phyloP scores from a whole-genome alignment of 2,329 filamentous ascomycete species.

The Fusarium falciforme region DNA sequence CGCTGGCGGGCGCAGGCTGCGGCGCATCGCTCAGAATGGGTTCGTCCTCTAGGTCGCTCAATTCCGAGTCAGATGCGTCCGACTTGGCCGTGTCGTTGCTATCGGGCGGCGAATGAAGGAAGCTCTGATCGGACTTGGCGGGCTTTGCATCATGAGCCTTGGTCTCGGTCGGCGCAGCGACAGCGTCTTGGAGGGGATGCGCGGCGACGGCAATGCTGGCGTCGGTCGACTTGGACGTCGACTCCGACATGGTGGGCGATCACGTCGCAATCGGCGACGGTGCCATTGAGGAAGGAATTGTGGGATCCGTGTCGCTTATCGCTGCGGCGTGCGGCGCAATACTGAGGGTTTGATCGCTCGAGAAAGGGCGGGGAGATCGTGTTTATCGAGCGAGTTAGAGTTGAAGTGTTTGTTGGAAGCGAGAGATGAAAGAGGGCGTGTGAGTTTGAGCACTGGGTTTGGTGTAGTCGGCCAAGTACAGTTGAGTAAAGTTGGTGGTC shows the following conservation, averaged over 20 bases:
- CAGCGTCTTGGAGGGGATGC: constrained; percentile 47
- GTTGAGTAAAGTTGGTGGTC: constrained; percentile 24
- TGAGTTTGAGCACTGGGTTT: constrained; percentile 24
- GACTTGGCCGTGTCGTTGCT: constrained; percentile 71
- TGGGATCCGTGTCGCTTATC: constrained; percentile 19
- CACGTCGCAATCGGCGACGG: constrained; percentile 52
- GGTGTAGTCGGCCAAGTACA: constrained; percentile 35
- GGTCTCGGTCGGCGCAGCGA: constrained; percentile 42
- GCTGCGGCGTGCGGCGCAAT: constrained; percentile 21
- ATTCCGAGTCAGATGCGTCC: constrained; percentile 72
- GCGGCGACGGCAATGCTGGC: constrained; percentile 63
- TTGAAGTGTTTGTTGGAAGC: constrained; percentile 14
- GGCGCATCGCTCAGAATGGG: constrained; percentile 53
- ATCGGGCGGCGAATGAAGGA: constrained; percentile 72
- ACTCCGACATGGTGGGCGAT: constrained; percentile 57
- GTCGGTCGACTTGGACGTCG: constrained; percentile 58
- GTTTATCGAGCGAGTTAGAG: constrained; percentile 10
- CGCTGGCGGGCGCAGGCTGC: constrained; percentile 35
- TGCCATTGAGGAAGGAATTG: constrained; percentile 47
- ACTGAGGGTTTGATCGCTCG: constrained; percentile 13
- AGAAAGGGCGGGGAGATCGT: background rate
- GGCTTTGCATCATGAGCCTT: constrained; percentile 52
- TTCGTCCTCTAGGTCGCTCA: constrained; percentile 73
- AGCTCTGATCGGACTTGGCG: constrained; percentile 50
- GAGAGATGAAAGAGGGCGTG: constrained; percentile 31